Evolutionary conservation across 2,329 filamentous ascomycete species (phyloP).

Genomic region (Bipolaris oryzae): DNA sequence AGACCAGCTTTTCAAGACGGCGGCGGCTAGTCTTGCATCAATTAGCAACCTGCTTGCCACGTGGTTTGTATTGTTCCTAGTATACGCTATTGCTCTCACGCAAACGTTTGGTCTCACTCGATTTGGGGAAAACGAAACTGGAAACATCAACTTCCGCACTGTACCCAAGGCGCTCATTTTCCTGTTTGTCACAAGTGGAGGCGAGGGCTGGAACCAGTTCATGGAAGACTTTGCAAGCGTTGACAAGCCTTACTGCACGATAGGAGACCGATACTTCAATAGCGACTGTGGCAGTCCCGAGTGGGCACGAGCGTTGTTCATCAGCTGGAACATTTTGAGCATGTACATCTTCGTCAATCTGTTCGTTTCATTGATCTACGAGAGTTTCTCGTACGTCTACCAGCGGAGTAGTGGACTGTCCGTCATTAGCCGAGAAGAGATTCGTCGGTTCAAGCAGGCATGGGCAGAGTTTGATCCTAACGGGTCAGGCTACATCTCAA

Average conservation of each 20-base stretch:
- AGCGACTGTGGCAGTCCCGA: conserved; percentile 91
- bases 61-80: conserved; percentile 95
- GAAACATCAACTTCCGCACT: conserved; percentile 88
- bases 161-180: conserved; percentile 93
- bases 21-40: conserved; percentile 86
- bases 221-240: conserved; percentile 95
- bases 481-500: conserved; percentile 88
- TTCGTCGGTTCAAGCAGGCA: conserved; percentile 95
- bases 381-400: conserved; percentile 99
- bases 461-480: conserved; percentile 95
- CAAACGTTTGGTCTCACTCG: conserved; percentile 95
- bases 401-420: conserved; percentile 93
- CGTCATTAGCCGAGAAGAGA: conserved; percentile 88
- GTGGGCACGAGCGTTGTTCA: conserved; percentile 90
- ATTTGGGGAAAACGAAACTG: conserved; percentile 73
- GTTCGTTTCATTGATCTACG: conserved; percentile 98
- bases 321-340: conserved; percentile 98
- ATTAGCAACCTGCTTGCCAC: conserved; percentile 93
- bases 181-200: conserved; percentile 89
- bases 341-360: conserved; percentile 99
- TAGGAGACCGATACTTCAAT: conserved; percentile 72
- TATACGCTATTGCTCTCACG: conserved; percentile 94
- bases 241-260: conserved; percentile 79
- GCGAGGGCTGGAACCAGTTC: conserved; percentile 94
- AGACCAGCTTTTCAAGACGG: conserved; percentile 98